Evolutionary conservation across 2,329 filamentous ascomycete genomes (phyloP).

Genomic region (Talaromyces sp.): DNA sequence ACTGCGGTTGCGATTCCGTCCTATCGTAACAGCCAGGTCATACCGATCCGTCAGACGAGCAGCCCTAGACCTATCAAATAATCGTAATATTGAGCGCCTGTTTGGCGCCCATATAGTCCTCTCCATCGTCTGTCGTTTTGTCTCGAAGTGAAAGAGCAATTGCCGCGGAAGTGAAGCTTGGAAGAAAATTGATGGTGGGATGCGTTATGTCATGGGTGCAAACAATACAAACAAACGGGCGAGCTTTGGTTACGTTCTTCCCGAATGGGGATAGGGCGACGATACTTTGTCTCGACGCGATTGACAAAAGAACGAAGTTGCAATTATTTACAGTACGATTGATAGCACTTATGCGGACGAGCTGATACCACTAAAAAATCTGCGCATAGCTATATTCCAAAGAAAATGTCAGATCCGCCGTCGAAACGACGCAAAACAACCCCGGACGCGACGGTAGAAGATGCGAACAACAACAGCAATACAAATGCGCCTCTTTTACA

Average conservation of each 20-base stretch:
- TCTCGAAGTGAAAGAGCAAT: slow-evolving; percentile 17
- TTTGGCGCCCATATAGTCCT: neutral
- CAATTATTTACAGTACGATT: neutral
- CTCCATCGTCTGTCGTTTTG: neutral
- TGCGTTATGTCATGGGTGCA: slow-evolving; percentile 39
- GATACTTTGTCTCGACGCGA: neutral
- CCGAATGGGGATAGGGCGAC: slow-evolving; percentile 10
- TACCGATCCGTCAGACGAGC: neutral
- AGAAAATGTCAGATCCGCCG: slow-evolving; percentile 56
- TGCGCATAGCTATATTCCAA: neutral
- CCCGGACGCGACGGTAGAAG: slow-evolving; percentile 41
- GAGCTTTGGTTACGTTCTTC: slow-evolving; percentile 9
- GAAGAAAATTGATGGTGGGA: slow-evolving; percentile 11
- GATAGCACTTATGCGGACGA: neutral
- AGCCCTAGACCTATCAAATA: neutral
- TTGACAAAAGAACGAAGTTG: neutral
- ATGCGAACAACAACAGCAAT: slow-evolving; percentile 14
- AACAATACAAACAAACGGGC: slow-evolving; percentile 37
- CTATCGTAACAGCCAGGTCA: neutral
- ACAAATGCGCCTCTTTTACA: slow-evolving; percentile 24
- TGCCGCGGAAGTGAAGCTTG: slow-evolving; percentile 18
- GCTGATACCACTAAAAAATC: neutral
- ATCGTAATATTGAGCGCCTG: slow-evolving; percentile 4
- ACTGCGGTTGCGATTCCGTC: neutral
- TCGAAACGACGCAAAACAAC: slow-evolving; percentile 65